Evolutionary conservation across 805 yeast species (phyloP), one percentile per base, ranked within the genome.

Genomic region (Wickerhamomyces queroliae): DNA sequence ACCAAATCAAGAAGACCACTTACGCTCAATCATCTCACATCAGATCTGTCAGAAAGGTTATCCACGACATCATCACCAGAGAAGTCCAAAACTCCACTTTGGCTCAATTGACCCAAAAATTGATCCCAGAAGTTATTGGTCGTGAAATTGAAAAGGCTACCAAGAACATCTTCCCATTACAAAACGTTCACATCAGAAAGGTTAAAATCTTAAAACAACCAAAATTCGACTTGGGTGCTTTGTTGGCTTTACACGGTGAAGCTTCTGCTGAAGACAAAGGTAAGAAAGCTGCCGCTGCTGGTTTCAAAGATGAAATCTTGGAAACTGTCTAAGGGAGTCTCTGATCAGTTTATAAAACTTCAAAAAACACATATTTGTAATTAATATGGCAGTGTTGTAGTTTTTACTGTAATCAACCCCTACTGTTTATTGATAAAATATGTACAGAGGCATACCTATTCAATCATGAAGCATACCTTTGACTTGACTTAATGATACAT

Each of bases 151-250:
- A 89, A 77, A 90, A 89, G 79, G 80, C 95, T 53, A 86, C 97
- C 56, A 89, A 83, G 72, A 76, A 86, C 62, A 86, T 90, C 77
- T 89, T 76, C 83, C 98, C 98, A 66, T 83, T 91, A 70, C 98
- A 91, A 79, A 89, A 91, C 78, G 95, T 90, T 66, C 95, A 89
- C 83, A 86, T 91, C 73, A 90, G 97, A 83, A 91, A 91, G 80
- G 97, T 91, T 64, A 91, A 91, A 82, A 81, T 91, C 70, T 87
- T 91, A 74, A 91, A 91, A 78, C 95, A 84, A 76, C 98, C 98
- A 70, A 91, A 90, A 79, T 88, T 90, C 80, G 98, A 91, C 72
- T 83, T 91, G 66, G 96, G 96, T 74, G 74, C 95, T 66, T 82
- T 91, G 68, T 76, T 89, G 69, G 81, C 96, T 63, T 84, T 90